Evolutionary conservation across 2,329 filamentous ascomycete species (phyloP), one percentile per base, ranked within the genome.

Genomic region (Zasmidium cellare): DNA sequence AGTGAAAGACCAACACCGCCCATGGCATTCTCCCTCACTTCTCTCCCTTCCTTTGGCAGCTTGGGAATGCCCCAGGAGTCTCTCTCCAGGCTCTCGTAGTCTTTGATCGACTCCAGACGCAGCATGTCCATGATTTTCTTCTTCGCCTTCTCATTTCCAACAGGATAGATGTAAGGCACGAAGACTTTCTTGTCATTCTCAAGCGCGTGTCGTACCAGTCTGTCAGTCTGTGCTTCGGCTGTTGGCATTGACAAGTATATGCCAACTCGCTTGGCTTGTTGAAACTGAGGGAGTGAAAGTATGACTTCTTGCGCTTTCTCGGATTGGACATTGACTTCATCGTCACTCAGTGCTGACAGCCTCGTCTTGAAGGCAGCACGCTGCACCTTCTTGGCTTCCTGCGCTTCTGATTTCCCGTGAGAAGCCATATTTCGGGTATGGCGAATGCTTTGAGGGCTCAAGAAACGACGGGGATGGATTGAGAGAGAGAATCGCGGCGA

Each of bases 31-130:
- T 85, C 82, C 66, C 92, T 84, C 60, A 80, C 75, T 49, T 80
- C 73, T 2, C 96, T 81, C 1, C 88, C 89, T 19, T 83, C 79
- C 51, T 82, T 77, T 59, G 85, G 81, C 57, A 96, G 84, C 28
- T 89, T 93, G n/a, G 94, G 94, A 63, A 99, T 99, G 9, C 92
- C 92, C 94, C 94, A 99, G 72, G 83, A 86, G 75, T 99, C 94
- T 44, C 83, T 82, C 69, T 86, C 77, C 59, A 97, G 79, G 22
- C 84, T 84, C 62, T 91, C 85, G 73, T 92, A 96, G 72, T 99
- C 94, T 24, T 84, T 77, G 51, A 91, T 74, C 23, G 86, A 87
- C 56, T 81, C 78, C 44, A 99, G 79, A 61, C 86, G 86, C 20
- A 99, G 85, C 94, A 99, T 97, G 70, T 97, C 92, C 94, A 99